A percentile compares a stretch with the other conserved stretches of the same genome.
Conservation (phyloP, 1,284 basidiomycete genomes). For the Fomitopsis pinicola region DNA sequence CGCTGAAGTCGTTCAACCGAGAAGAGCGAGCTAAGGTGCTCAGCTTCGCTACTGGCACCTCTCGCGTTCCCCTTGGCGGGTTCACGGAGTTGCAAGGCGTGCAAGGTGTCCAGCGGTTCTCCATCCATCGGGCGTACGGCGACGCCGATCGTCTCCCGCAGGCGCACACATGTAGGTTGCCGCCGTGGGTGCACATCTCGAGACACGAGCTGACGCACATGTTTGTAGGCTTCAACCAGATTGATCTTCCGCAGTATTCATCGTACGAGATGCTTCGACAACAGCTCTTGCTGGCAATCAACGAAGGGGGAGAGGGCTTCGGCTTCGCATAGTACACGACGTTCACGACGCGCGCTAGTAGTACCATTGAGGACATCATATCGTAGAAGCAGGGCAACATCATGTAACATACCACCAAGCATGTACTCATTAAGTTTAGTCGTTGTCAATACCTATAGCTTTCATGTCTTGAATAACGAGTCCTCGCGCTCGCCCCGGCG, state of each 20-base stretch:
- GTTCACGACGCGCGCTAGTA: background rate
- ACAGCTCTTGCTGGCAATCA: conserved; percentile 84
- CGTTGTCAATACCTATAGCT: background rate
- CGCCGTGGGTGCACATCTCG: conserved; percentile 17
- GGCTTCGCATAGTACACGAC: conserved; percentile 62
- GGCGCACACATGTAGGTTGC: conserved; percentile 80
- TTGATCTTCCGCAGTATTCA: conserved; percentile 87
- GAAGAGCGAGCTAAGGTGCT: conserved; percentile 95
- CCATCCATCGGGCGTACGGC: conserved; percentile 92
- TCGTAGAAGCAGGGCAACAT: conserved; percentile 8
- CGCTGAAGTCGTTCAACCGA: conserved; percentile 94
- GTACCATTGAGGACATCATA: background rate
- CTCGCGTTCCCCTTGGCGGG: conserved; percentile 90
- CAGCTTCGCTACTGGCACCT: conserved; percentile 96
- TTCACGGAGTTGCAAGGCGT: conserved; percentile 94
- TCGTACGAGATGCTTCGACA: conserved; percentile 93
- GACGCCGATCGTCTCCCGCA: conserved; percentile 82
- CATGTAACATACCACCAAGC: conserved; percentile 4
- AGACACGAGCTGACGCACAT: conserved; percentile 7
- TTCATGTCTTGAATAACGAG: background rate
- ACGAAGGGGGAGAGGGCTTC: conserved; percentile 91
- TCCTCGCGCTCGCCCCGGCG: background rate
- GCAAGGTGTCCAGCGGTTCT: conserved; percentile 93
- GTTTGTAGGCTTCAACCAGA: conserved; percentile 72
- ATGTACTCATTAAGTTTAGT: background rate